Base-by-base conservation (phyloP, 2,329 filamentous ascomycete species). In the Penicillium fuscoglaucum region DNA sequence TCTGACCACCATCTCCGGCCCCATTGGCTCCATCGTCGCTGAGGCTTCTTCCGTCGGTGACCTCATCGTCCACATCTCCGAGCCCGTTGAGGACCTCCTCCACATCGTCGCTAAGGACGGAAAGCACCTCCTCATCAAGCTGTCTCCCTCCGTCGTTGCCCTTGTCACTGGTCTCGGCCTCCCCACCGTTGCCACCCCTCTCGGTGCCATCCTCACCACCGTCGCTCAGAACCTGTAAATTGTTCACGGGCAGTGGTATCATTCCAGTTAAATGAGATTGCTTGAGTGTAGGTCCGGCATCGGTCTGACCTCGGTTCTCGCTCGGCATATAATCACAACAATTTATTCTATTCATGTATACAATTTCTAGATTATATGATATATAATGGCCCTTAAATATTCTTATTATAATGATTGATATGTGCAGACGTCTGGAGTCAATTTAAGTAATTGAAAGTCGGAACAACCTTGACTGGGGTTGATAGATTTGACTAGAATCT, bases 91-190 rank as follows among this genome's bases (percentile, higher is more conserved):
- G 57, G 26, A 67, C 39, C 60, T 69, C 45, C 64, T 74, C 29
- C 66, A 62, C 19, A 63, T 73, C 39, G 63, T 66, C 35, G 66
- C 66, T 37, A 45, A 61, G n/a, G 65, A 73, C 35, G 57, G 62
- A 47, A 53, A 66, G 56, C 35, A 66, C 49, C 65, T 72, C 53
- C 67, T 72, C 44, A 48, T 72, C 48, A 31, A 70, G 60, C 63
- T 72, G 31, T 62, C 60, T 56, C 69, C 70, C 37, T 62, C 66
- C 24, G 63, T 71, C 53, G 57, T 63, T 35, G 44, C 33, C 9
- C 65, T 70, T n/a, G 60, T 72, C 35, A 26, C 59, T 39, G 63
- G 69, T 55, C 69, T 72, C 15, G 68, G 70, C 26, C 68, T 72
- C 17, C 59, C 65, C 41, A 57, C 58, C 46, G 57, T 73, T 39